phyloP scores from a whole-genome alignment of 2,329 filamentous ascomycete species.

The Penicillium janthinellum region DNA sequence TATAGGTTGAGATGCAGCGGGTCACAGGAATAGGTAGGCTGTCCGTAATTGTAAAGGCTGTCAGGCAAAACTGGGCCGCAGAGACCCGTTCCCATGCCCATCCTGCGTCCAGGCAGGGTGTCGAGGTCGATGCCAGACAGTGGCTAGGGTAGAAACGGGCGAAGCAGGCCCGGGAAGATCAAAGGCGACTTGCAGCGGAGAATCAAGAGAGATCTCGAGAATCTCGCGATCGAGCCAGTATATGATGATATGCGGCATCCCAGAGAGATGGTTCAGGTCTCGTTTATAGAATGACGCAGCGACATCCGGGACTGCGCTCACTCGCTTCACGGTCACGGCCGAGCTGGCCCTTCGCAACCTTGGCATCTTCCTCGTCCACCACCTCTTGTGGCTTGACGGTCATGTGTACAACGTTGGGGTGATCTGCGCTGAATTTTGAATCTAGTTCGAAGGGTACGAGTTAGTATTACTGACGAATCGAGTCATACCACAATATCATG shows the following conservation, averaged over 20 bases:
- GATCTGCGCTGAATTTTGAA: conserved; percentile 73
- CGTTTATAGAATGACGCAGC: conserved; percentile 64
- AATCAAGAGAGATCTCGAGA: not conserved
- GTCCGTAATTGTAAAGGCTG: not conserved
- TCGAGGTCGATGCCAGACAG: conserved; percentile 8
- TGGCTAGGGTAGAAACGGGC: not conserved
- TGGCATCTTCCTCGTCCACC: conserved; percentile 76
- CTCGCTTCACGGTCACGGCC: conserved; percentile 56
- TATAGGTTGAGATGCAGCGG: conserved; percentile 14
- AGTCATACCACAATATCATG: not conserved
- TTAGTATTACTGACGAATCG: not conserved
- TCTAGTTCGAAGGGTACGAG: conserved; percentile 54
- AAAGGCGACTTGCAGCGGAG: not conserved
- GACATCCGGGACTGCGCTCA: conserved; percentile 62
- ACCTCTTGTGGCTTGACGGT: conserved; percentile 83
- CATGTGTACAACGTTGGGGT: conserved; percentile 90
- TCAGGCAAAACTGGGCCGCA: not conserved
- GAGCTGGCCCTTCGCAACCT: conserved; percentile 60
- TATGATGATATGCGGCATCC: not conserved
- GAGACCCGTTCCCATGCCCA: not conserved
- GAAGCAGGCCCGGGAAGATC: not conserved
- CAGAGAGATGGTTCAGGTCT: not conserved
- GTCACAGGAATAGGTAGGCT: not conserved
- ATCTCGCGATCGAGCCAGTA: not conserved
- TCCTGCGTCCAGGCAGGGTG: conserved; percentile 22